A percentile compares a stretch with the other conserved stretches of the same genome.
Conservation (phyloP, 2,329 filamentous ascomycete species). For the Aspergillus latus region DNA sequence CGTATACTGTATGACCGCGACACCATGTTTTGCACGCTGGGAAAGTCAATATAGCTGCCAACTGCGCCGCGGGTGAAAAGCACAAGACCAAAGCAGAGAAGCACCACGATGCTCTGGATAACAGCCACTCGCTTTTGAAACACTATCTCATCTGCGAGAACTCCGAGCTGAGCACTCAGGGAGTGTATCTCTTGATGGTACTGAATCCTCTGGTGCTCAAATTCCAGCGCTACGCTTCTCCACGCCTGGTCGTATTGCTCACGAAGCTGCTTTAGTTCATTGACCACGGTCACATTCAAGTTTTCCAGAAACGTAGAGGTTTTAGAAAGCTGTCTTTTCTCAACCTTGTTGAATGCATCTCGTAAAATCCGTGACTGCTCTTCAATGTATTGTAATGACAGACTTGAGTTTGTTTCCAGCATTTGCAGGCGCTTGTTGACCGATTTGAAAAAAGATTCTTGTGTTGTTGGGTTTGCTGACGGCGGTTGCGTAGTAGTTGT, state of each 20-base stretch:
- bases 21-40: conserved; percentile 49
- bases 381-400: conserved; percentile 94
- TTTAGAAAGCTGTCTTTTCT: conserved; percentile 82
- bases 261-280: conserved; percentile 73
- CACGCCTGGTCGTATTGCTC: conserved; percentile 93
- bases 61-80: conserved; percentile 63
- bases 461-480: conserved; percentile 73
- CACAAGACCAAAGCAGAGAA: conserved; percentile 83
- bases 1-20: conserved; percentile 45
- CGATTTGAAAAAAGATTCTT: conserved; percentile 97
- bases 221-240: conserved; percentile 90
- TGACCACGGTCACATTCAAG: conserved; percentile 83
- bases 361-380: conserved; percentile 89
- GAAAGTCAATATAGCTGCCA: conserved; percentile 47
- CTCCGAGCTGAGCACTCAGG: conserved; percentile 73
- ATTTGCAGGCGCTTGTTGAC: conserved; percentile 89
- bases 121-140: conserved; percentile 89
- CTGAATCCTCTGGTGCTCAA: conserved; percentile 83
- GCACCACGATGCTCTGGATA: conserved; percentile 80
- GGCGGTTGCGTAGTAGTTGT: conserved; percentile 50
- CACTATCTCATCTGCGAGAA: conserved; percentile 88
- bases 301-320: conserved; percentile 77
- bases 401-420: conserved; percentile 86
- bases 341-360: conserved; percentile 80
- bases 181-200: conserved; percentile 81